Percentiles rank a stretch among this genome's conserved stretches.
These are phyloP conservation scores for Trametes pubescens DNA, from an alignment of 1,284 basidiomycete genomes.

Conservation along the genomic window DNA sequence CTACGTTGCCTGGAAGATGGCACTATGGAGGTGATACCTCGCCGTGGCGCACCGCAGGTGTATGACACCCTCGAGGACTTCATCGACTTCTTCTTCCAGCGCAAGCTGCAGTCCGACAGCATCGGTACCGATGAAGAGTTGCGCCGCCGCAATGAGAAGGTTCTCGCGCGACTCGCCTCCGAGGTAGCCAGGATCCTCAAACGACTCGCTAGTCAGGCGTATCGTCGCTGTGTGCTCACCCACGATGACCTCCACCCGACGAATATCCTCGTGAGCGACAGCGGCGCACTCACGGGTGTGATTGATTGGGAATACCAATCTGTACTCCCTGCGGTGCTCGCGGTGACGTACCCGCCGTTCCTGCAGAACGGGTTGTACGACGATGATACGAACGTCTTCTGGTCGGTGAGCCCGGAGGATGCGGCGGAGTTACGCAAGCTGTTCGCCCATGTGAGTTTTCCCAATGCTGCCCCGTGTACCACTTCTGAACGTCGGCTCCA, in stretches of 20 bases:
- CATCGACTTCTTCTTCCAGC: slow-evolving; percentile 7
- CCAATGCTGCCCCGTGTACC: too few relatives aligned
- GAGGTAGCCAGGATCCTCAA: not conserved
- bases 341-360: not conserved
- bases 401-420: slow-evolving; percentile 3
- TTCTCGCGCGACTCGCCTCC: slow-evolving; percentile 4
- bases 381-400: not conserved
- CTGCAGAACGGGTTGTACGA: not conserved
- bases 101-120: not conserved
- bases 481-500: too few relatives aligned
- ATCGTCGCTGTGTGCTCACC: too few relatives aligned
- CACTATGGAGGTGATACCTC: not conserved
- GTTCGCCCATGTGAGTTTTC: not conserved
- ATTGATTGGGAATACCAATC: slow-evolving; percentile 11
- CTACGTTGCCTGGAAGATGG: not conserved
- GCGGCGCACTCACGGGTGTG: not conserved
- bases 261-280: not conserved
- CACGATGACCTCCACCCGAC: too few relatives aligned
- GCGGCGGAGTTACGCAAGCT: not conserved
- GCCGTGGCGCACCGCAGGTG: not conserved
- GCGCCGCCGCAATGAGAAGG: not conserved
- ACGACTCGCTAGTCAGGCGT: slow-evolving; percentile 3
- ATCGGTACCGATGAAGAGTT: not conserved
- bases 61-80: slow-evolving; percentile 23
- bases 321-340: not conserved